Percentiles rank a stretch among this genome's conserved stretches.
Conservation (phyloP, 805 yeast species). For the Candida nanaspora region DNA sequence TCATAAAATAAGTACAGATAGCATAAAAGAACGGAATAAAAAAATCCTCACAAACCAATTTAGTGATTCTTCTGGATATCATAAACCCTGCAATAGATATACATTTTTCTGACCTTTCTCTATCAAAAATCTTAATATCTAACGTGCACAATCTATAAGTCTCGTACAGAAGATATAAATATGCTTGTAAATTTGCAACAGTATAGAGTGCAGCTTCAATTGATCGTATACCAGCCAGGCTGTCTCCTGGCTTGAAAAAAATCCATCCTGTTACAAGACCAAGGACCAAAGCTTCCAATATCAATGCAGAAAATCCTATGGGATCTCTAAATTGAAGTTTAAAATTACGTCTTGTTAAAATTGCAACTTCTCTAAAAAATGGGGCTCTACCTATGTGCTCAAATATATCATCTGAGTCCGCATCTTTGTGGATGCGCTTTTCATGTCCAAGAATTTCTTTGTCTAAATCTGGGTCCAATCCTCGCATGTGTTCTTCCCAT, state of each 20-base stretch:
- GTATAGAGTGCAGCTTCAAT: constrained; percentile 45
- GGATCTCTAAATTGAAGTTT: constrained; percentile 44
- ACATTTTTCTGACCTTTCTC: constrained; percentile 67
- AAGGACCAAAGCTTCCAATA: constrained; percentile 37
- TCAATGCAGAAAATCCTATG: constrained; percentile 35
- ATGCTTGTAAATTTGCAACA: constrained; percentile 46
- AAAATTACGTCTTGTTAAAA: constrained; percentile 39
- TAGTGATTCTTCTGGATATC: constrained; percentile 56
- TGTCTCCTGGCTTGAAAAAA: constrained; percentile 54
- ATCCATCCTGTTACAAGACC: constrained; percentile 73
- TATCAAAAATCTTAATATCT: constrained; percentile 49
- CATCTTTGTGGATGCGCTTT: background rate
- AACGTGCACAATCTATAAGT: constrained; percentile 47
- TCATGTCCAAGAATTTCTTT: constrained; percentile 1
- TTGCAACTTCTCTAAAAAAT: constrained; percentile 33
- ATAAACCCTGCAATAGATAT: constrained; percentile 64
- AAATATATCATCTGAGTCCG: constrained; percentile 3
- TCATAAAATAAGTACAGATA: constrained; percentile 65
- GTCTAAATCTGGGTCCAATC: background rate
- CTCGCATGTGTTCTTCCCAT: constrained; percentile 30
- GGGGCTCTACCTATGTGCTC: constrained; percentile 30
- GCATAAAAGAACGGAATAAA: constrained; percentile 55
- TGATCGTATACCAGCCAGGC: constrained; percentile 61
- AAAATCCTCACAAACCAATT: constrained; percentile 62
- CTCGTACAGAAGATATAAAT: constrained; percentile 49